These are phyloP conservation scores for Cylindrotheca fusiformis DNA, from an alignment of 108 stramenopile species.

Conservation along the genomic window DNA sequence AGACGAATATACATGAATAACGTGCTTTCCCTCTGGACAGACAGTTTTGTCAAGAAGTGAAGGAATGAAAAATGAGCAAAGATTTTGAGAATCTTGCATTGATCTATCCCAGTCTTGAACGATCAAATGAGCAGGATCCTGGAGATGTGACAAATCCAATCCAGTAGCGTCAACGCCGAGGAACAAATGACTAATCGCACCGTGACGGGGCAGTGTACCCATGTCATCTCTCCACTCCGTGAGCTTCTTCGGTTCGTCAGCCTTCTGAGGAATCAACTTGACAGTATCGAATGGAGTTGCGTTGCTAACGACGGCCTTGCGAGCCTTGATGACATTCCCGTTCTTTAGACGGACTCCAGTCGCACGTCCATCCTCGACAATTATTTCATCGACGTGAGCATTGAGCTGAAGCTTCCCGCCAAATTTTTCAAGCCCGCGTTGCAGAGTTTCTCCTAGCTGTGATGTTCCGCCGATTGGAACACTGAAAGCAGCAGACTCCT, in stretches of 20 bases:
- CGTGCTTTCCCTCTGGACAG: constrained; percentile 92
- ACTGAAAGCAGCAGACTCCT: constrained; percentile 77
- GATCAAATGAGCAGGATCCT: constrained; percentile 89
- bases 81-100: constrained; percentile 89
- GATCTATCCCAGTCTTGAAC: constrained; percentile 90
- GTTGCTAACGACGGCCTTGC: constrained; percentile 92
- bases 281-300: constrained; percentile 94
- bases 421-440: constrained; percentile 81
- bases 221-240: constrained; percentile 73
- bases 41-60: constrained; percentile 85
- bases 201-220: constrained; percentile 83
- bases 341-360: constrained; percentile 87
- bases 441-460: constrained; percentile 74
- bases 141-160: constrained; percentile 78
- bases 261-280: constrained; percentile 59
- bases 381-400: constrained; percentile 89
- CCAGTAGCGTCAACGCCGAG: constrained; percentile 81
- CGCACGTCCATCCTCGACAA: constrained; percentile 87
- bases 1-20: constrained; percentile 92
- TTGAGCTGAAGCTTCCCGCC: constrained; percentile 85
- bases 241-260: constrained; percentile 54
- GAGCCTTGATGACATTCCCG: constrained; percentile 82
- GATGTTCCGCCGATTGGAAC: constrained; percentile 90
- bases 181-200: constrained; percentile 88
- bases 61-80: constrained; percentile 90